Conservation (phyloP, 768 basidiomycete species). For the Termitomyces sp. region DNA sequence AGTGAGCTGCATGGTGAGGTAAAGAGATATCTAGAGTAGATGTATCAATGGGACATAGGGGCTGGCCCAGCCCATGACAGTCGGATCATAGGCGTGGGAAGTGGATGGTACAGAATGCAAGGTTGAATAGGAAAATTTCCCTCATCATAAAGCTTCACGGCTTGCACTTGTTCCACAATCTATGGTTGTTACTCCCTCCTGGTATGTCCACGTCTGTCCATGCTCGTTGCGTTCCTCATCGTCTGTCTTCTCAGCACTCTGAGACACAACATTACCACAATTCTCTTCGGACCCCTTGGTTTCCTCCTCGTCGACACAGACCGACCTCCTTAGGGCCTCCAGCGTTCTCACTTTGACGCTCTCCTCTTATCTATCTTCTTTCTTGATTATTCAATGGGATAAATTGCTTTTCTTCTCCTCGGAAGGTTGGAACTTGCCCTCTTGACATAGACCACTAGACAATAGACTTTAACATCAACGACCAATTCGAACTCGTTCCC, state of each 20-base stretch:
- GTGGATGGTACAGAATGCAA: background rate
- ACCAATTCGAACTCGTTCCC: conserved; percentile 8
- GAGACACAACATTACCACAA: conserved; percentile 47
- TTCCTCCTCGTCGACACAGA: conserved; percentile 63
- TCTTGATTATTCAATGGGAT: conserved; percentile 48
- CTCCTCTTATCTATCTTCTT: conserved; percentile 10
- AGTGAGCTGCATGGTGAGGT: conserved; percentile 37
- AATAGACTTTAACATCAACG: conserved; percentile 15
- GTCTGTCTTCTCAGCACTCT: conserved; percentile 26
- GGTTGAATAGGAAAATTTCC: conserved; percentile 10
- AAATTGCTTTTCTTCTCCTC: conserved; percentile 31
- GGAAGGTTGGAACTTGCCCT: conserved; percentile 19
- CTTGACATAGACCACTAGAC: conserved; percentile 29
- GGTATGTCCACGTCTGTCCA: conserved; percentile 21
- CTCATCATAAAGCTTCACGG: conserved; percentile 5
- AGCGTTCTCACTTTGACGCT: conserved; percentile 15
- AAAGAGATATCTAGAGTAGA: conserved; percentile 33
- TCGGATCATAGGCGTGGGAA: conserved; percentile 7
- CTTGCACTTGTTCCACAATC: conserved; percentile 31
- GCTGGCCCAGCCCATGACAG: background rate
- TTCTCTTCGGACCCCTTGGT: conserved; percentile 61
- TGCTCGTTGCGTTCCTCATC: conserved; percentile 7
- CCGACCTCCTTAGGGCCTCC: conserved; percentile 67
- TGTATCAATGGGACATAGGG: background rate
- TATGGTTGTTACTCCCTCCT: conserved; percentile 48